Base-by-base conservation (phyloP, 2,329 filamentous ascomycete genomes). In the Septoria petroselini region DNA sequence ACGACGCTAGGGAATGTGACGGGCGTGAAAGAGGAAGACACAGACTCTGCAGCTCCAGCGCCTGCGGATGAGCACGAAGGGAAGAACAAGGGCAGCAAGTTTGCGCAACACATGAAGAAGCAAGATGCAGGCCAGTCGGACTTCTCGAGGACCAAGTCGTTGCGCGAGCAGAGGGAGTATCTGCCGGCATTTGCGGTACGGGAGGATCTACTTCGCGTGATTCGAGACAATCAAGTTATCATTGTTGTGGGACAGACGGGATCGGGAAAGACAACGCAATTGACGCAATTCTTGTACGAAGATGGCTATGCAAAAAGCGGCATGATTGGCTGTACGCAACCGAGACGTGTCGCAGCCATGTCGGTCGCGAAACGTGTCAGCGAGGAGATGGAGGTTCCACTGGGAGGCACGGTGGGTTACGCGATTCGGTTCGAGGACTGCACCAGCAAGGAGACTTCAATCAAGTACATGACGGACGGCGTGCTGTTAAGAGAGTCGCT, bases 401-500 rank as follows among this genome's bases (percentile, higher is more conserved):
- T 98, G 7, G 93, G 93, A 41, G 84, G 85, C 49, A 80, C 85
- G 0, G 94, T 98, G 30, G 93, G 93, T 23, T 98, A 98, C 69
- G 90, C 93, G 1, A 98, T 98, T 66, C 90, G 93, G 46, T 98
- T 98, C 63, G 93, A 98, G 67, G 94, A 98, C 68, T 96, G 91
- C 69, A 98, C 93, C 1, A 95, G 89, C 74, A 89, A 90, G 60
- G 86, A 97, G 50, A 98, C 93, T 0, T 78, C 85, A 52, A 97
- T 98, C 73, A 98, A 98, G 71, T 98, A 98, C 70, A 96, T 98
- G 91, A 98, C 93, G 0, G 94, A 98, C 64, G 93, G 93, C 74
- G 88, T 98, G 17, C 74, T 98, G 37, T 79, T 98, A 25, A 82
- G 93, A 72, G 94, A 98, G 65, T 96, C 90, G 4, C 77, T 98